Base-by-base conservation (phyloP, 2,329 filamentous ascomycete genomes). In the Pseudogymnoascus sp. region DNA sequence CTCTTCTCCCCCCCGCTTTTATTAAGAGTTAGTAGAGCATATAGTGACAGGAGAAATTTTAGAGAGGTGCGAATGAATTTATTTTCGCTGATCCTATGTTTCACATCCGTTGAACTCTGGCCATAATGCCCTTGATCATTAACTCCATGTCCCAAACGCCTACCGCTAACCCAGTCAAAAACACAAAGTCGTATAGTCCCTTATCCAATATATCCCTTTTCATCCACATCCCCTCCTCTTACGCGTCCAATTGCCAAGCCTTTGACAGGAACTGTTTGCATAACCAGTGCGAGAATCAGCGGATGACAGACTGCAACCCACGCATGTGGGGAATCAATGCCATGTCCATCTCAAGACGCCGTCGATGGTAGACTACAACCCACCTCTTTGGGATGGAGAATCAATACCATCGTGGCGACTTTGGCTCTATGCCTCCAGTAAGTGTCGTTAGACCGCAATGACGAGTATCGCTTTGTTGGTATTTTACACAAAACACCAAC, bases 221-320 rank as follows among this genome's bases (percentile, higher is more conserved):
- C 44, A 53, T 34, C 28, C 8, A 18, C 21, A 14, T 18, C 18
- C 10, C 28, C 28, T 34, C 28, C 28, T 56, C 50, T 34, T 56
- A 56, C 28, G 50, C 28, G n/a, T 56, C 50, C 3, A 12, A 12
- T 56, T 16, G 25, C 50, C n/a, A 21, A 25, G 8, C 50, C 25
- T 16, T 14, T 28, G 5, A 8, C 28, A 34, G 10, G 7, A 4
- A 21, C 25, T 21, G n/a, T 12, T 31, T 7, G 28, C 16, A 34
- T 34, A 21, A 34, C 11, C n/a, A 18, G 11, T 34, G 50, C 28
- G n/a, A 56, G 50, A 56, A 56, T 56, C 50, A 21, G 25, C 10
- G 50, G 50, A 56, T 34, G 50, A 34, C 50, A 56, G 28, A 56
- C 50, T 56, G 7, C 50, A 56, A 34, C 50, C 50, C 50, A 56